Conservation (phyloP, 2,329 filamentous ascomycete genomes). For the Xylariaceae sp. region DNA sequence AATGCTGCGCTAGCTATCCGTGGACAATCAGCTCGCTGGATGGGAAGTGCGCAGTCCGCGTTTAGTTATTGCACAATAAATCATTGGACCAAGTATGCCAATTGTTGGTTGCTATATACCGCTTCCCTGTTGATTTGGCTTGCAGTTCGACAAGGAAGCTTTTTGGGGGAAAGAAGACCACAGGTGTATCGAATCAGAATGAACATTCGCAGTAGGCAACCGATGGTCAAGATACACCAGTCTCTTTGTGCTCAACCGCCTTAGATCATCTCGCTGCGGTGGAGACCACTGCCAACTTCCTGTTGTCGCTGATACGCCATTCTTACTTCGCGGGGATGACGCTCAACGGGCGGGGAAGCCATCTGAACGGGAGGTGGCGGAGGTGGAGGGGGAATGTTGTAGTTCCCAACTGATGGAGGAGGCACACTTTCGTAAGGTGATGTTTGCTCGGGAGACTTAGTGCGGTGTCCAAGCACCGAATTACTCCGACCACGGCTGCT, state of each 20-base stretch:
- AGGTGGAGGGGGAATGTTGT: conserved; percentile 28
- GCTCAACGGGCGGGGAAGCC: conserved; percentile 23
- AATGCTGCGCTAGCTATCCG: neutral
- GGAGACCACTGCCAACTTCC: conserved; percentile 46
- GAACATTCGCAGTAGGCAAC: neutral
- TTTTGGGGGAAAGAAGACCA: neutral
- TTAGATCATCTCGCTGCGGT: conserved; percentile 53
- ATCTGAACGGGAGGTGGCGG: conserved; percentile 20
- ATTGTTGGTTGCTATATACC: neutral
- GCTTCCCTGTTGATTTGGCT: neutral
- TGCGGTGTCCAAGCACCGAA: conserved; percentile 31
- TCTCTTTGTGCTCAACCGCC: neutral
- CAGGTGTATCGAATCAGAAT: neutral
- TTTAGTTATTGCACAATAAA: neutral
- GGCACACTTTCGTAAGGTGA: conserved; percentile 38
- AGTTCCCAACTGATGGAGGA: conserved; percentile 26
- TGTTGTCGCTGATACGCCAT: conserved; percentile 34
- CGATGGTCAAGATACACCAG: conserved; percentile 18
- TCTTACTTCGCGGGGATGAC: conserved; percentile 36
- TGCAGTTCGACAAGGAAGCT: neutral
- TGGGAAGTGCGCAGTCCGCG: neutral
- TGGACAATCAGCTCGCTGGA: neutral
- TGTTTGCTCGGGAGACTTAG: conserved; percentile 36
- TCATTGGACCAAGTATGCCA: neutral
- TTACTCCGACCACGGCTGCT: conserved; percentile 52